Conservation (phyloP, 495 filamentous ascomycete species). For the Hypoxylon fragiforme region DNA sequence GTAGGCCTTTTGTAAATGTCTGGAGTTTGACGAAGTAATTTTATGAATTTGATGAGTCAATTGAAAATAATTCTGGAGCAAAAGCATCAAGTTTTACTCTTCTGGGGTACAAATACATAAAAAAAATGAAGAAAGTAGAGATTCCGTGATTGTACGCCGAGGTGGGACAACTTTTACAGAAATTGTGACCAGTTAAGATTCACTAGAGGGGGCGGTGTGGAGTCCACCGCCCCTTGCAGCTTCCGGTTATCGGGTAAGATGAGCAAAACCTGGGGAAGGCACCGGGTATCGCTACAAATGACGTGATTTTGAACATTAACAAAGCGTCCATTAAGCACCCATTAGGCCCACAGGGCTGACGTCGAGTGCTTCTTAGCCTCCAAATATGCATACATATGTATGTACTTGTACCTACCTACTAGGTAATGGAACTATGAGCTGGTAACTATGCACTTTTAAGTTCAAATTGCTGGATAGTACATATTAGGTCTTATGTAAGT, state of each 20-base stretch:
- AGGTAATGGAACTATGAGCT: too few species aligned
- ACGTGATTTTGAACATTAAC: slow-evolving; percentile 28
- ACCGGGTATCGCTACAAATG: slow-evolving; percentile 33
- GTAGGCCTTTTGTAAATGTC: neutral
- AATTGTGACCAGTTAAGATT: neutral
- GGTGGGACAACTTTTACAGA: slow-evolving; percentile 16
- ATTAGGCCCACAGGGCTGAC: slow-evolving; percentile 13
- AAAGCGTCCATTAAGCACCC: slow-evolving; percentile 4
- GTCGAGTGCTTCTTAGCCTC: neutral
- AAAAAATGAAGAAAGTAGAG: slow-evolving; percentile 10
- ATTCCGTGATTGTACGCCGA: slow-evolving; percentile 34
- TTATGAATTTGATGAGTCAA: slow-evolving; percentile 7
- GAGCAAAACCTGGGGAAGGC: slow-evolving; percentile 32
- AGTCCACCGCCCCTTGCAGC: slow-evolving; percentile 24
- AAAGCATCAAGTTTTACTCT: slow-evolving; percentile 5
- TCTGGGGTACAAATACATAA: neutral
- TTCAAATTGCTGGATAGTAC: too few species aligned
- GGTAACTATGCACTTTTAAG: too few species aligned
- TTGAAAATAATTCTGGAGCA: neutral
- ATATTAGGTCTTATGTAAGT: too few species aligned
- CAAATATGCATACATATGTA: too few species aligned
- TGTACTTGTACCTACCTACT: too few species aligned
- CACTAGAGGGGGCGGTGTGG: slow-evolving; percentile 19
- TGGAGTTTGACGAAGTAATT: neutral
- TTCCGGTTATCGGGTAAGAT: slow-evolving; percentile 32